A percentile compares a stretch with the other conserved stretches of the same genome.
These are phyloP conservation scores for Cyclaneusma minus DNA, from an alignment of 2,329 filamentous ascomycete genomes.

Conservation along the genomic window DNA sequence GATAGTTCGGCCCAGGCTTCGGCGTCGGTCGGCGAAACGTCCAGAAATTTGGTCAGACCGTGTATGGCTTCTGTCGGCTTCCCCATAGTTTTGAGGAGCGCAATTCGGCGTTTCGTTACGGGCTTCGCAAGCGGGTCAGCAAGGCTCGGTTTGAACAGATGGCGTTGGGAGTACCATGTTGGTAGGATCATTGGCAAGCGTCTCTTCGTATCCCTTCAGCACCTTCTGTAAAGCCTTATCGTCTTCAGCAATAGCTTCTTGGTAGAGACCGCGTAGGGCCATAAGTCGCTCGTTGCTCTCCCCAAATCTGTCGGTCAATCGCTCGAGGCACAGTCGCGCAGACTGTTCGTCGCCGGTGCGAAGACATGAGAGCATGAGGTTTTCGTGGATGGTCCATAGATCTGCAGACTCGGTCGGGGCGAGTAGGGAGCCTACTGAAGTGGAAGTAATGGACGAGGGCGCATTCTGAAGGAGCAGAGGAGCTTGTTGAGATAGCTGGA, in stretches of 20 bases:
- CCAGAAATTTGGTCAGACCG: conserved; percentile 59
- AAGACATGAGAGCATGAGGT: conserved; percentile 70
- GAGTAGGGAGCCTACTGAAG: conserved; percentile 35
- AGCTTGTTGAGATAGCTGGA: conserved; percentile 45
- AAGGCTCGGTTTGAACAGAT: conserved; percentile 3
- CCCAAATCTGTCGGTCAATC: conserved; percentile 69
- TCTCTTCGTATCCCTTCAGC: conserved; percentile 61
- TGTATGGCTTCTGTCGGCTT: conserved; percentile 57
- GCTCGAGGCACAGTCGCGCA: conserved; percentile 60
- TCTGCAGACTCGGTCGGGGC: conserved; percentile 55
- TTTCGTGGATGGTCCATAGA: conserved; percentile 75
- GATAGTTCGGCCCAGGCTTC: conserved; percentile 89
- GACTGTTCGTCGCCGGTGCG: conserved; percentile 69
- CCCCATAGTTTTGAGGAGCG: conserved; percentile 61
- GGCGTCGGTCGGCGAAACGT: conserved; percentile 74
- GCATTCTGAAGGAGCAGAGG: conserved; percentile 37
- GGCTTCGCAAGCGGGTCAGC: conserved; percentile 37
- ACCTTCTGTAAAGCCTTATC: conserved; percentile 50
- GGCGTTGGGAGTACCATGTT: conserved; percentile 51
- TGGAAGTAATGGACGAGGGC: conserved; percentile 37
- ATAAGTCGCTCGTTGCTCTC: conserved; percentile 71
- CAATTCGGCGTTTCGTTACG: conserved; percentile 70
- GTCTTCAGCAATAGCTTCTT: conserved; percentile 64
- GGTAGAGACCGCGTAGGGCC: conserved; percentile 66
- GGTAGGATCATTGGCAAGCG: conserved; percentile 56